These are phyloP conservation scores for Plasmodium chabaudi DNA, from an alignment of 169 alveolate genomes.

Conservation along the genomic window DNA sequence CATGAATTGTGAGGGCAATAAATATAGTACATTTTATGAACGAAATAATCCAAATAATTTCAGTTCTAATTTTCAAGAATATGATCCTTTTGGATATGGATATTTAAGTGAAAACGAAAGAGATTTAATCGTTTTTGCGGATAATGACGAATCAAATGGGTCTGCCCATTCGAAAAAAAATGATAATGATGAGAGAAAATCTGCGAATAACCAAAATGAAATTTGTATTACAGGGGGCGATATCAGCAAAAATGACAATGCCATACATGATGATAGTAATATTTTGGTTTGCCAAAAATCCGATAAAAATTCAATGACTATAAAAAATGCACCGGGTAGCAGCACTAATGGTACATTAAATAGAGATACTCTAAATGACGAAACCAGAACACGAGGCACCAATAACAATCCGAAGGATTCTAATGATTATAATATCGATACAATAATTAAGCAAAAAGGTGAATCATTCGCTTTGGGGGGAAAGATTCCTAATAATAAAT, in stretches of 20 bases:
- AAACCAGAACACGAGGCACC: not conserved
- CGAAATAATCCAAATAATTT: constrained; percentile 14
- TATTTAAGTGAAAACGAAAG: constrained; percentile 72
- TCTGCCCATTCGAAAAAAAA: not conserved
- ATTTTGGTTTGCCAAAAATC: not conserved
- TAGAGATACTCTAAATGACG: not conserved
- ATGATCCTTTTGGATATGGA: constrained; percentile 73
- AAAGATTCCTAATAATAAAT: constrained; percentile 7
- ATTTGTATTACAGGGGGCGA: not conserved
- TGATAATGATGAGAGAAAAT: not conserved
- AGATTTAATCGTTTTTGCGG: constrained; percentile 75
- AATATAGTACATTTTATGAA: not conserved
- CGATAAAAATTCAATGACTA: not conserved
- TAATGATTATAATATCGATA: not conserved
- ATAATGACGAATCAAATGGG: constrained; percentile 43
- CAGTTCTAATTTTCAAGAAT: constrained; percentile 56
- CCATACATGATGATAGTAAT: not conserved
- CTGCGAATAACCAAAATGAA: not conserved
- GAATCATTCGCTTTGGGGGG: not conserved
- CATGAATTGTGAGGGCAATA: not conserved
- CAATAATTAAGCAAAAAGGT: not conserved
- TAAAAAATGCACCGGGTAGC: not conserved
- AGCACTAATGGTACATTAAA: constrained; percentile 1
- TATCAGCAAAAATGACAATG: not conserved
- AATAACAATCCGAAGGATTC: not conserved